phyloP scores from a whole-genome alignment of 345 rosid genomes.

The Brassica cretica region DNA sequence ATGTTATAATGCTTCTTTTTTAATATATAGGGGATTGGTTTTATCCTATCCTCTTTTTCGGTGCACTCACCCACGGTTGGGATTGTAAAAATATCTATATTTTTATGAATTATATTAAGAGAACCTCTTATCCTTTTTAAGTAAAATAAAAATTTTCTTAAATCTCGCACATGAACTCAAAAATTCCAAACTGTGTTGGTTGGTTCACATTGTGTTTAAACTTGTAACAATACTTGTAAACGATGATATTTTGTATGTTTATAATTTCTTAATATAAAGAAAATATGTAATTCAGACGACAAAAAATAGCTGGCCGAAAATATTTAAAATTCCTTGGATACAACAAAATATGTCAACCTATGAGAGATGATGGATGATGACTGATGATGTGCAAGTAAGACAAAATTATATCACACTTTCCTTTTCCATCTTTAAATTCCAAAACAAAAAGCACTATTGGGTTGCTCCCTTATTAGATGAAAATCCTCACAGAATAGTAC shows the following conservation, averaged over 20 bases:
- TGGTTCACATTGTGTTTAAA: neutral
- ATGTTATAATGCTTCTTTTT: too few relatives aligned
- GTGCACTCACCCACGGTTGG: too few relatives aligned
- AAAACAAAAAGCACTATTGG: neutral
- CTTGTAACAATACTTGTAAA: neutral
- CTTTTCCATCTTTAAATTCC: neutral
- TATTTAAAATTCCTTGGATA: neutral
- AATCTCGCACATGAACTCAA: neutral
- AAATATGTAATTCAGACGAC: neutral
- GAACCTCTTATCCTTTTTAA: neutral
- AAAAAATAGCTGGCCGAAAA: neutral
- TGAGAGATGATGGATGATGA: conserved; percentile 29
- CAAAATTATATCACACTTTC: conserved; percentile 29
- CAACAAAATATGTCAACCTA: neutral
- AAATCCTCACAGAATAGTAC: neutral
- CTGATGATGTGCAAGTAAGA: conserved; percentile 36
- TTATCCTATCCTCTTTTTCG: too few relatives aligned
- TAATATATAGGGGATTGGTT: too few relatives aligned
- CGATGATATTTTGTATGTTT: neutral
- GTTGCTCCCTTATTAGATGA: neutral
- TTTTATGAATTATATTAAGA: neutral
- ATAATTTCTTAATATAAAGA: neutral
- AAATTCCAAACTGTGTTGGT: neutral
- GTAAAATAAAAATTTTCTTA: neutral
- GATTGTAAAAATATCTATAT: too few relatives aligned